Evolutionary conservation across 2,329 filamentous ascomycete species (phyloP).

Genomic region (Epichloe amarillans): DNA sequence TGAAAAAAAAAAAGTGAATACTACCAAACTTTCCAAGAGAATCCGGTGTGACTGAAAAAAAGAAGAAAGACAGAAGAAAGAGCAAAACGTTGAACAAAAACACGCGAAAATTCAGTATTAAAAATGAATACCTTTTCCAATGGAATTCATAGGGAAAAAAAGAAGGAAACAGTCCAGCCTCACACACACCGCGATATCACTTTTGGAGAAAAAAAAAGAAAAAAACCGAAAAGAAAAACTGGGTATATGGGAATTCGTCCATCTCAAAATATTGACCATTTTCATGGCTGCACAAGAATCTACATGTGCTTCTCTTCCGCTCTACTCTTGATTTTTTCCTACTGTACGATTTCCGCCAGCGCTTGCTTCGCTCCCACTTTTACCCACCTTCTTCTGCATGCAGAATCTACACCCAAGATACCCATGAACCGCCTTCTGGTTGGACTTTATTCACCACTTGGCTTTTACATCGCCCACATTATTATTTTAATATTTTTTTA

Average conservation of each 20-base stretch:
- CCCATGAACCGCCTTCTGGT: slow-evolving; percentile 4
- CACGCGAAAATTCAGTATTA: slow-evolving; percentile 3
- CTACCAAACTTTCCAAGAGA: neutral
- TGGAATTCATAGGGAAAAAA: neutral
- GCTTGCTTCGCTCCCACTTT: neutral
- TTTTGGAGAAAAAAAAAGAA: slow-evolving; percentile 2
- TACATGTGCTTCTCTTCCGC: neutral
- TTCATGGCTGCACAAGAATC: neutral
- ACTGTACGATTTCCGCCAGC: neutral
- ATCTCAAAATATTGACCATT: neutral
- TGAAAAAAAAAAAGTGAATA: neutral
- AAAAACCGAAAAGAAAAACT: neutral
- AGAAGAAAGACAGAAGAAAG: slow-evolving; percentile 1
- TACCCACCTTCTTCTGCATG: neutral
- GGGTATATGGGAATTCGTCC: slow-evolving; percentile 8
- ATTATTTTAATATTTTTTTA: neutral
- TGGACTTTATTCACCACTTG: neutral
- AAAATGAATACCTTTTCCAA: neutral
- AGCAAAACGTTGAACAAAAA: neutral
- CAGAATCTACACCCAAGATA: slow-evolving; percentile 12
- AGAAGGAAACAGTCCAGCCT: slow-evolving; percentile 7
- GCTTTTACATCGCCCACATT: neutral
- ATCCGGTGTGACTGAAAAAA: neutral
- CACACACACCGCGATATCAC: neutral
- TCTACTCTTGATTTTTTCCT: neutral